phyloP scores from a whole-genome alignment of 164 flowering plant genomes.

The Platanus orientalis region DNA sequence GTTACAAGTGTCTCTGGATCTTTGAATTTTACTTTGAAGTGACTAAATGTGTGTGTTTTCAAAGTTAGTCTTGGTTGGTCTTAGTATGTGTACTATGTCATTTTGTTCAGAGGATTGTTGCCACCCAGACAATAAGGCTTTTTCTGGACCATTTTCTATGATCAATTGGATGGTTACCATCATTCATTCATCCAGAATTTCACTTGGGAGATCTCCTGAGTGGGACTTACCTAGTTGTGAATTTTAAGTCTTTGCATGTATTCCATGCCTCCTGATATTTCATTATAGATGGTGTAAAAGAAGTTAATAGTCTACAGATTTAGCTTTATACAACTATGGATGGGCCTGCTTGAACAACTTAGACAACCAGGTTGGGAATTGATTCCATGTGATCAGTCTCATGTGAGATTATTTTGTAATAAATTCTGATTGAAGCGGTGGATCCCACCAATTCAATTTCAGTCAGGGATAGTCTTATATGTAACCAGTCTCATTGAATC shows the following conservation, averaged over 20 bases:
- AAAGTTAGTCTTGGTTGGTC: too few species aligned
- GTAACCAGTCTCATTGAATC: too few species aligned
- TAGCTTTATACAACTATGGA: background rate
- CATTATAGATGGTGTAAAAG: background rate
- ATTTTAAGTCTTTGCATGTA: background rate
- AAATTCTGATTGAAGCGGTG: too few species aligned
- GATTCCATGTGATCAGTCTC: too few species aligned
- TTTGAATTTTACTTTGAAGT: background rate
- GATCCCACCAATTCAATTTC: too few species aligned
- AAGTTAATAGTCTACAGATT: background rate
- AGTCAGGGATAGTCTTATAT: background rate
- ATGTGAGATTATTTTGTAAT: too few species aligned
- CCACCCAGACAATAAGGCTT: background rate
- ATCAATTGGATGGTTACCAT: background rate
- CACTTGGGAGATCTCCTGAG: background rate
- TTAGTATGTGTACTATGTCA: background rate
- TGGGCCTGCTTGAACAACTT: background rate
- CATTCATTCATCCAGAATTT: background rate
- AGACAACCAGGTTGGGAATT: background rate
- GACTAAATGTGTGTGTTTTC: too few species aligned
- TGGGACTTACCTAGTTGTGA: background rate
- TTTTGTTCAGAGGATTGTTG: background rate
- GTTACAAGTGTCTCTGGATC: background rate
- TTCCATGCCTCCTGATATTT: background rate
- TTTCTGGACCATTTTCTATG: too few species aligned